Conservation (phyloP, 208 protist species). For the Trypanosoma theileri region DNA sequence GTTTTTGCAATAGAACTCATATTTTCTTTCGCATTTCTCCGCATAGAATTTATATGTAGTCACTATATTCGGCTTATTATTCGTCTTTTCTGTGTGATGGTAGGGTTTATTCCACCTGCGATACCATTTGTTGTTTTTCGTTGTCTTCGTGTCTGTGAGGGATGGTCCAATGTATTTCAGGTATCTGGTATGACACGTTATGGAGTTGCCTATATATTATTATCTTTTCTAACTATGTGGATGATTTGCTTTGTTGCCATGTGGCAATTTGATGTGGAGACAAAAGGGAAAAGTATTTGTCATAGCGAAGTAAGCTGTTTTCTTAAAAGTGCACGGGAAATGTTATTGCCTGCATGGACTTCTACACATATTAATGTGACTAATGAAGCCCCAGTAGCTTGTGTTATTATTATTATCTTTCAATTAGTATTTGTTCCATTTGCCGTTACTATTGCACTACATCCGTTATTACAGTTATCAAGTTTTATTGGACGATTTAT, state of each 20-base stretch:
- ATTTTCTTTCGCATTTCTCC: constrained; percentile 57
- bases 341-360: constrained; percentile 63
- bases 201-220: constrained; percentile 50
- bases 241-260: constrained; percentile 76
- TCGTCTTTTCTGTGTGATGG: constrained; percentile 57
- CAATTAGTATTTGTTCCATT: constrained; percentile 68
- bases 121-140: constrained; percentile 66
- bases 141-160: constrained; percentile 62
- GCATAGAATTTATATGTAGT: constrained; percentile 61
- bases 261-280: constrained; percentile 38
- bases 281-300: constrained; percentile 31
- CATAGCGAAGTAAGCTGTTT: constrained; percentile 39
- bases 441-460: constrained; percentile 49
- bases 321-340: constrained; percentile 53
- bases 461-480: constrained; percentile 66
- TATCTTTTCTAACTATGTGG: constrained; percentile 61
- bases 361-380: constrained; percentile 40
- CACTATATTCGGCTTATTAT: constrained; percentile 58
- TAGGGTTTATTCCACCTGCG: constrained; percentile 58
- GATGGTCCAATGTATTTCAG: constrained; percentile 68
- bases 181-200: constrained; percentile 70
- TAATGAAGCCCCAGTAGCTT: constrained; percentile 48
- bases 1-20: constrained; percentile 60
- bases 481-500: constrained; percentile 79
- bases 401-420: constrained; percentile 51